phyloP scores from a whole-genome alignment of 306 rosid genomes.

The Trifolium fragiferum region DNA sequence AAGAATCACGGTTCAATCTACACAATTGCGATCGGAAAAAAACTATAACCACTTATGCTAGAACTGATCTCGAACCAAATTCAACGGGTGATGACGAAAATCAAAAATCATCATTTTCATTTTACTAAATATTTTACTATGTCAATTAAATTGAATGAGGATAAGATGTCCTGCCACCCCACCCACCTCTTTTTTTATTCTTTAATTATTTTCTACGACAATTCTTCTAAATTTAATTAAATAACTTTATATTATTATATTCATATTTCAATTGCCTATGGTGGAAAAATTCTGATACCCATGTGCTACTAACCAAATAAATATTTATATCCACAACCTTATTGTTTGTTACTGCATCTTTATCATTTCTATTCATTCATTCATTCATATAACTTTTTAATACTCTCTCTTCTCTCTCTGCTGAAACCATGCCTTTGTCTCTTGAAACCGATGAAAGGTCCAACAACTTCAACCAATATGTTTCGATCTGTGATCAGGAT shows the following conservation, averaged over 20 bases:
- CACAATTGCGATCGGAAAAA: no score
- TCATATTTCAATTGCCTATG: slow-evolving; percentile 20
- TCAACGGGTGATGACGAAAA: no score
- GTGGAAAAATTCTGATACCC: slow-evolving; percentile 52
- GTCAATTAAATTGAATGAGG: slow-evolving; percentile 41
- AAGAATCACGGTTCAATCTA: no score
- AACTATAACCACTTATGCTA: no score
- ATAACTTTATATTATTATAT: slow-evolving; percentile 8
- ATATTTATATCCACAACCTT: slow-evolving; percentile 43
- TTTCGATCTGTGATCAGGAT: slow-evolving; percentile 59
- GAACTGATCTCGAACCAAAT: no score
- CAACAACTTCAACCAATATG: slow-evolving; percentile 45
- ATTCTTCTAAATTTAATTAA: slow-evolving; percentile 16
- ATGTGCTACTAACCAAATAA: slow-evolving; percentile 49
- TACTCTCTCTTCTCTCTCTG: neutral
- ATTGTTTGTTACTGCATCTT: slow-evolving; percentile 10
- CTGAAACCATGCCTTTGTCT: slow-evolving; percentile 60
- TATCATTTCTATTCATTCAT: slow-evolving; percentile 20
- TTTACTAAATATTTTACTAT: neutral
- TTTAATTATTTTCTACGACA: slow-evolving; percentile 26
- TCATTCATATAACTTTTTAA: neutral
- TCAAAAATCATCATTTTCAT: neutral
- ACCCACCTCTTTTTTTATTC: slow-evolving; percentile 36
- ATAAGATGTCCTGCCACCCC: slow-evolving; percentile 50
- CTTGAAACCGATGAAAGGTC: slow-evolving; percentile 47